Base-by-base conservation (phyloP, 2,329 filamentous ascomycete species). In the Sarocladium brachiariae region DNA sequence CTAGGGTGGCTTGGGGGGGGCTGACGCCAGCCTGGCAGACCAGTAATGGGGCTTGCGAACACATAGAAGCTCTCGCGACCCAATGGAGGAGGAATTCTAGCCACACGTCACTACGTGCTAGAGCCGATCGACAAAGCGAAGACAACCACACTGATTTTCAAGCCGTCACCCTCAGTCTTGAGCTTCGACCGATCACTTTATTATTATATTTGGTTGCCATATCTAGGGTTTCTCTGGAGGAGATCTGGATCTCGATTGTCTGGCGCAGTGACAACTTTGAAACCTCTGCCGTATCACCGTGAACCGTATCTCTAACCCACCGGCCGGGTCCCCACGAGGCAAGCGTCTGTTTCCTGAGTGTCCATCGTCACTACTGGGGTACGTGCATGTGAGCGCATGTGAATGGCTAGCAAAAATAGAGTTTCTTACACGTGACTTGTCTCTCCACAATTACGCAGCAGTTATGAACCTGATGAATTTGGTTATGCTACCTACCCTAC, bases 11-110 rank as follows among this genome's bases (percentile, higher is more conserved):
- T 33, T 31, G 24, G 43, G 43, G 39, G 39, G 43, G 7, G 27
- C 27, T 33, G 43, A 47, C 43, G 43, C 43, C 43, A 47, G 43
- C 43, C 27, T 33, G 43, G 43, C 25, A 33, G 33, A 24, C 6
- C 25, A 16, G 43, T 18, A 19, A 43, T 23, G 23, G 39, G 8
- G 21, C 14, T 23, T 43, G 39, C 23, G 39, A 23, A 43, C 21
- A 19, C 39, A 3, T 5, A 8, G 4, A 6, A 39, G 4, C 7
- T 25, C 39, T 47, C 25, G 18, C 25, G 25, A 47, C 25, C 43
- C 27, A 19, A n/a, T 23, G 14, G 24, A n/a, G n/a, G n/a, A 33
- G 43, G 43, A 47, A 31, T 47, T 16, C 43, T 31, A 14, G 27
- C n/a, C 39, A 25, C 39, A 43, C 39, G 39, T 43, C 39, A 43